Base-by-base conservation (phyloP, 164 flowering plant genomes). In the Vitis cinerea region DNA sequence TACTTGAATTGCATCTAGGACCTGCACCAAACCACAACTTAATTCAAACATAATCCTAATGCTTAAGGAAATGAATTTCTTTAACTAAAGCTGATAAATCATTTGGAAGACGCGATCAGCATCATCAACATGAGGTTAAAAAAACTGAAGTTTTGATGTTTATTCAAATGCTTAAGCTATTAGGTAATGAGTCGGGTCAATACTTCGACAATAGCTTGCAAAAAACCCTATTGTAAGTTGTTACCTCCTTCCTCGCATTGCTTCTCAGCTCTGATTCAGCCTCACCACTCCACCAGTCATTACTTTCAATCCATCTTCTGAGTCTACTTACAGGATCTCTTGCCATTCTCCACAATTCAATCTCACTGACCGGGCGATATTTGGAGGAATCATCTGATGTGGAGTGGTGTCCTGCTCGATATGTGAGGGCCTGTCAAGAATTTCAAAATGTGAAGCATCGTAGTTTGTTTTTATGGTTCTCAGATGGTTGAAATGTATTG, bases 311-410 rank as follows among this genome's bases (percentile, higher is more conserved):
- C 98, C 99, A 95, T 76, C 85, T 91, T 66, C 92, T 77, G 70
- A 84, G 91, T 77, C 92, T 84, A 48, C 86, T 50, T 3, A 90
- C 75, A 8, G 99, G 98, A 66, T 82, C 86, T 55, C 85, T 65
- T 5, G 76, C 68, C 50, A 19, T 61, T 80, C 71, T 90, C 99
- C 99, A 95, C 77, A 80, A 82, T 67, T 95, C 92, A 2, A 93
- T 95, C 77, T 95, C 98, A 64, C 84, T 76, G 0, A 72, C 76
- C 10, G 93, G 74, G 4, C 98, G 88, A 70, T 95, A 95, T 78
- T 89, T 95, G 73, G 97, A 88, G 15, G 99, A 93, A 76, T 95
- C 99, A 80, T 95, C 99, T 0, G 97, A 95, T 9, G 99, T 91
- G 1, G 98, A 84, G 77, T 93, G 98, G 81, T 95, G 98, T 50